Percentiles rank a stretch among this genome's conserved stretches.
These are phyloP conservation scores for Mycena vulgaris DNA, from an alignment of 768 basidiomycete species.

Conservation along the genomic window DNA sequence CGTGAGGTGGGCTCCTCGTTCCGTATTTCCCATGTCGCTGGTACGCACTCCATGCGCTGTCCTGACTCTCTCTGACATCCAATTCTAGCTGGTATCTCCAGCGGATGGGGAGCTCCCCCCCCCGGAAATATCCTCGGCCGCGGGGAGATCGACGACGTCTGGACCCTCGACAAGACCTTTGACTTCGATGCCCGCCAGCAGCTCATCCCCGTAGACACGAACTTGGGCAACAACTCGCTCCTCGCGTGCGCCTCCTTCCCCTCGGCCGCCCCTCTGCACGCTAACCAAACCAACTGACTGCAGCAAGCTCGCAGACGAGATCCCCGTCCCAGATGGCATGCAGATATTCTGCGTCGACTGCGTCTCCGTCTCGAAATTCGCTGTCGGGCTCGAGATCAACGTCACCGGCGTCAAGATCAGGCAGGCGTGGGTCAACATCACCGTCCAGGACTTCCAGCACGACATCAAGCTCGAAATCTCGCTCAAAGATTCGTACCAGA, in stretches of 20 bases:
- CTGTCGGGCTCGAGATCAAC: slow-evolving; percentile 27
- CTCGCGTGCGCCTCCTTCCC: not conserved
- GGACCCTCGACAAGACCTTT: not conserved
- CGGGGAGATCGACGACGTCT: slow-evolving; percentile 9
- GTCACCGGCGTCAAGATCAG: not conserved
- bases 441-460: slow-evolving; percentile 25
- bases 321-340: slow-evolving; percentile 18
- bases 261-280: not conserved
- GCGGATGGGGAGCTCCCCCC: not conserved
- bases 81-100: slow-evolving; percentile 4
- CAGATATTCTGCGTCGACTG: slow-evolving; percentile 35
- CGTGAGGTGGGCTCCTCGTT: slow-evolving; percentile 17
- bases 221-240: not conserved
- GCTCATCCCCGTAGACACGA: slow-evolving; percentile 17
- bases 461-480: slow-evolving; percentile 31
- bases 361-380: slow-evolving; percentile 18
- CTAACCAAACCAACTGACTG: not conserved
- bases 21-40: slow-evolving; percentile 17
- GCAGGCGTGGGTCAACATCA: slow-evolving; percentile 18
- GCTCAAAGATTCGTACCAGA: not conserved
- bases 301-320: not conserved
- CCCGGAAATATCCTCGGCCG: not conserved
- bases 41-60: not conserved
- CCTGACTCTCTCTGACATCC: not conserved
- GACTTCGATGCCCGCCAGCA: slow-evolving; percentile 30